A percentile compares a stretch with the other conserved stretches of the same genome.
These are phyloP conservation scores for Backusella tarrabulga DNA, from an alignment of 192 early-diverging fungal species.

Conservation along the genomic window DNA sequence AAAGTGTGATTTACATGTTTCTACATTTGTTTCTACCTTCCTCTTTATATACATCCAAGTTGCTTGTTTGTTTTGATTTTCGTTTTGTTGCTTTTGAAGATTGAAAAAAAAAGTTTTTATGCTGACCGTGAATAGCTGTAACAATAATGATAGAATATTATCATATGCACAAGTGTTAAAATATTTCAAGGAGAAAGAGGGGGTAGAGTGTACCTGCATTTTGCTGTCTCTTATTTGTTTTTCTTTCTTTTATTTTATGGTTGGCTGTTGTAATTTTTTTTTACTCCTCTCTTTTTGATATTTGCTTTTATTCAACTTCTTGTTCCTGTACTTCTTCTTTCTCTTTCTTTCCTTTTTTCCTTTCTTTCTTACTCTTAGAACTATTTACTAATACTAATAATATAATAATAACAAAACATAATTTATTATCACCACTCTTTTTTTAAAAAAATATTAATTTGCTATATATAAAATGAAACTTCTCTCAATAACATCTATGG, in stretches of 20 bases:
- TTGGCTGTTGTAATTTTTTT: neutral
- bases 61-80: neutral
- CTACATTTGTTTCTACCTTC: neutral
- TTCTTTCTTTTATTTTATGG: neutral
- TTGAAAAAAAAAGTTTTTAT: neutral
- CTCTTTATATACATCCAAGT: neutral
- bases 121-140: neutral
- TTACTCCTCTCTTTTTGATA: conserved; percentile 4
- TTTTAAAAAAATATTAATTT: neutral
- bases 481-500: neutral
- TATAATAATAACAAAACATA: neutral
- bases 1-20: neutral
- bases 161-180: neutral
- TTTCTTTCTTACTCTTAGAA: conserved; percentile 10
- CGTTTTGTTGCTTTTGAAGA: neutral
- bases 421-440: neutral
- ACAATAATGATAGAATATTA: conserved; percentile 4
- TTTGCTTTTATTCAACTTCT: neutral
- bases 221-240: neutral
- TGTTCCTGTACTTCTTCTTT: neutral
- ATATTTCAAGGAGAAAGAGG: neutral
- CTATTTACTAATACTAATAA: neutral
- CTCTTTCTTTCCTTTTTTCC: conserved; percentile 20
- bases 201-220: neutral
- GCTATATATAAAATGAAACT: conserved; percentile 3